Percentiles rank a stretch among this genome's conserved stretches.
These are phyloP conservation scores for Tilletiopsis washingtonensis DNA, from an alignment of 1,284 basidiomycete genomes.

Conservation along the genomic window DNA sequence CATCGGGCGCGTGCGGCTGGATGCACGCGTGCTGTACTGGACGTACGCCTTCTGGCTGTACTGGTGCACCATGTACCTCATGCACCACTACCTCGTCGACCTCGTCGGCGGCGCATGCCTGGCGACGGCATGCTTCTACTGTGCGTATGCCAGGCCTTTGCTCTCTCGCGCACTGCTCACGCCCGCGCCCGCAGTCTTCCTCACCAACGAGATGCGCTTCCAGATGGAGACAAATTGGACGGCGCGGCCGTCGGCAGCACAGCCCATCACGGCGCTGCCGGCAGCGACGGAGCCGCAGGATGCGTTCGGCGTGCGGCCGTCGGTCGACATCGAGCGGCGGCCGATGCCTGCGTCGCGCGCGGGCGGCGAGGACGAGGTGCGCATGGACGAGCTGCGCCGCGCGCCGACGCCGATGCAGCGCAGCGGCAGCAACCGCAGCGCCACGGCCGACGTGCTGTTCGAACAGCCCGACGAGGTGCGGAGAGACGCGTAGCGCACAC, in stretches of 20 bases:
- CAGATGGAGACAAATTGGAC: conserved; percentile 28
- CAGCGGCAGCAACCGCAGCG: neutral
- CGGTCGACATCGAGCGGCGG: too few relatives aligned
- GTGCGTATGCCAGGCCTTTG: conserved; percentile 1
- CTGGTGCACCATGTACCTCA: conserved; percentile 80
- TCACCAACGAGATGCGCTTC: conserved; percentile 34
- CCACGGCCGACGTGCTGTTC: neutral
- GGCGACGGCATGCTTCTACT: conserved; percentile 76
- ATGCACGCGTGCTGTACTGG: conserved; percentile 61
- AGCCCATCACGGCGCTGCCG: neutral
- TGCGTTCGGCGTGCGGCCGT: conserved; percentile 2
- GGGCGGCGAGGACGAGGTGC: neutral
- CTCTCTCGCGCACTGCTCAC: neutral
- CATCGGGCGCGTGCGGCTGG: conserved; percentile 14
- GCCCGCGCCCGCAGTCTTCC: conserved; percentile 13
- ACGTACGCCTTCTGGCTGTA: conserved; percentile 79
- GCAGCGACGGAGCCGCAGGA: conserved; percentile 1
- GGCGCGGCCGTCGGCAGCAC: conserved; percentile 1
- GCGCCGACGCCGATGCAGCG: neutral
- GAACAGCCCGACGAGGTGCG: too few relatives aligned
- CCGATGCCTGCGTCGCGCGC: too few relatives aligned
- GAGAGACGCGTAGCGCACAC: too few relatives aligned
- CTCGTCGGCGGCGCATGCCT: conserved; percentile 88
- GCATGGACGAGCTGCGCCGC: neutral
- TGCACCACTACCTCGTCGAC: conserved; percentile 81